These are phyloP conservation scores for Filosporella fistucella DNA, from an alignment of 495 filamentous ascomycete species.

Conservation along the genomic window DNA sequence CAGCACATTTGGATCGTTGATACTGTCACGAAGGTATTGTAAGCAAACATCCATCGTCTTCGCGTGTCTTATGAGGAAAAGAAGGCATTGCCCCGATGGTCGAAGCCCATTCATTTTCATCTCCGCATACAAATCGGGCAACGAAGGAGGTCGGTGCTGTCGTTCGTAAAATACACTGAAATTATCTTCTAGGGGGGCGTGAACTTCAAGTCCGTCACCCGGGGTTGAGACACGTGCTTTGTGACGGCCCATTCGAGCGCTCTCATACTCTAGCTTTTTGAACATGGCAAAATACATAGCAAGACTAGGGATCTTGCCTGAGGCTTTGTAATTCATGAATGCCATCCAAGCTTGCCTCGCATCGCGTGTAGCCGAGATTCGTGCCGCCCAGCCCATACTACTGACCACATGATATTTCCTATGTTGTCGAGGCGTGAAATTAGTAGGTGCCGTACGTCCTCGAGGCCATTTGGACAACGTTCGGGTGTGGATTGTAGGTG, in stretches of 20 bases:
- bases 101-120: slow-evolving; percentile 17
- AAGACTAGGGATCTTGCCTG: slow-evolving; percentile 5
- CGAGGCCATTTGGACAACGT: slow-evolving; percentile 6
- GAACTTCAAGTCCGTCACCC: slow-evolving; percentile 24
- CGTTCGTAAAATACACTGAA: slow-evolving; percentile 14
- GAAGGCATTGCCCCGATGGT: slow-evolving; percentile 15
- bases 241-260: slow-evolving; percentile 1
- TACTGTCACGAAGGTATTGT: slow-evolving; percentile 19
- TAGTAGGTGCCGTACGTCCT: background rate
- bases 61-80: slow-evolving; percentile 20
- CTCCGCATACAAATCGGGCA: slow-evolving; percentile 20
- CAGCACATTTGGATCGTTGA: background rate
- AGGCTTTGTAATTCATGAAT: slow-evolving; percentile 10
- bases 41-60: slow-evolving; percentile 10
- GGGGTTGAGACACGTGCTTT: background rate
- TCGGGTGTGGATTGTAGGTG: slow-evolving; percentile 25
- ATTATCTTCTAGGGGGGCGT: slow-evolving; percentile 12
- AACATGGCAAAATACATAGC: slow-evolving; percentile 25
- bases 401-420: no score
- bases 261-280: slow-evolving; percentile 19
- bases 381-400: slow-evolving; percentile 19
- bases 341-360: slow-evolving; percentile 24
- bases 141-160: slow-evolving; percentile 16
- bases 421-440: no score
- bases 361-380: slow-evolving; percentile 23